A percentile compares a stretch with the other conserved stretches of the same genome.
phyloP scores from a whole-genome alignment of 768 basidiomycete genomes.

The Boletus tylopilopsis region DNA sequence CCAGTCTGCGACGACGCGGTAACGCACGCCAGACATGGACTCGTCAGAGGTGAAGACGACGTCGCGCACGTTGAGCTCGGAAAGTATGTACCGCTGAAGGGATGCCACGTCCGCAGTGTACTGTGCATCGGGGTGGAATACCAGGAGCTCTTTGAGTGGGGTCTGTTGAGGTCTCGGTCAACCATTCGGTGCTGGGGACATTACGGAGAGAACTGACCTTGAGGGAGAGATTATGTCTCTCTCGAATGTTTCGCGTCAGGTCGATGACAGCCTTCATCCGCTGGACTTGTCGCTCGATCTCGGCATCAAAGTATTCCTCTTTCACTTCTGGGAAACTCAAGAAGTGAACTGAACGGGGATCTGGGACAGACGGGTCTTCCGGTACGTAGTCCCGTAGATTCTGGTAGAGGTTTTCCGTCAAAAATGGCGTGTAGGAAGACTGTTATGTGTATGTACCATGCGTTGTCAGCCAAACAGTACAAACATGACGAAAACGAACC shows the following conservation, averaged over 20 bases:
- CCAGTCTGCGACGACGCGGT: conserved; percentile 94
- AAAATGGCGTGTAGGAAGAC: conserved; percentile 98
- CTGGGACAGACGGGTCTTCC: conserved; percentile 61
- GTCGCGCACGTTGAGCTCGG: conserved; percentile 93
- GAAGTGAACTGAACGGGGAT: conserved; percentile 94
- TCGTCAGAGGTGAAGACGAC: conserved; percentile 90
- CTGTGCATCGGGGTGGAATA: conserved; percentile 85
- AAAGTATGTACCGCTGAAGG: conserved; percentile 84
- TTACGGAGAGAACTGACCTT: conserved; percentile 55
- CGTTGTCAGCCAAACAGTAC: neutral
- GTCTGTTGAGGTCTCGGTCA: conserved; percentile 48
- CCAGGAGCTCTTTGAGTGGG: conserved; percentile 85
- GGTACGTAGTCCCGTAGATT: conserved; percentile 84
- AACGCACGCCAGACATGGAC: conserved; percentile 77
- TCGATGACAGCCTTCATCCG: conserved; percentile 96
- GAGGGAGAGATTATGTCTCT: conserved; percentile 79
- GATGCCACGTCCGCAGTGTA: conserved; percentile 85
- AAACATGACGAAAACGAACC: conserved; percentile 44
- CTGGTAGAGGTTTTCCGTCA: conserved; percentile 96
- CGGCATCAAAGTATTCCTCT: conserved; percentile 90
- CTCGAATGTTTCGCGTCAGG: conserved; percentile 82
- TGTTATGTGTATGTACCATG: conserved; percentile 25
- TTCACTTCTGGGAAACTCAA: conserved; percentile 90
- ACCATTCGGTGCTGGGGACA: neutral
- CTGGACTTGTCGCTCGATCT: conserved; percentile 91